Base-by-base conservation (phyloP, 2,329 filamentous ascomycete genomes). In the Pseudogymnoascus verrucosus region DNA sequence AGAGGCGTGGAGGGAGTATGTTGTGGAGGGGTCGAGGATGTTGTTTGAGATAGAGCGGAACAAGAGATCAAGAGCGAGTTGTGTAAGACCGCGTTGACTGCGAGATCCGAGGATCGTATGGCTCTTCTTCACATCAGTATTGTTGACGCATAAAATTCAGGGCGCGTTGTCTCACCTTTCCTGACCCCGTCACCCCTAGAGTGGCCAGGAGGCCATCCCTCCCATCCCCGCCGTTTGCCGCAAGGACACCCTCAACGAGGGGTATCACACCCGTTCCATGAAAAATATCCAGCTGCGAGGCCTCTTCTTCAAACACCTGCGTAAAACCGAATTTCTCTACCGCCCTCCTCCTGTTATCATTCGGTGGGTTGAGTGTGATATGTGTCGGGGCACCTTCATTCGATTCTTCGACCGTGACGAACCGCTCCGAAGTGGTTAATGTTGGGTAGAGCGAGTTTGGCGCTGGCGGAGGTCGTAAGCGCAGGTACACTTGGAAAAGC, bases 301-400 rank as follows among this genome's bases (percentile, higher is more conserved):
- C 87, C 70, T 89, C 82, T 72, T 98, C 93, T 70, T 96, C 89
- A 70, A 98, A 97, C 0, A 99, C 92, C 66, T 86, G 86, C 0
- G 95, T 99, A 73, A 99, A 99, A 1, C 88, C 90, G 74, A 98
- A 99, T 73, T 89, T 91, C 75, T 99, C 95, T 37, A 97, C 86
- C 0, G 93, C 92, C 54, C 93, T 86, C 69, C 93, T 90, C 64
- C 93, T 84, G 66, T 86, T 83, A 65, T 97, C 93, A 67, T 87
- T 89, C 1, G 91, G 90, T 0, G 93, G 92, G 69, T 90, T 90
- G 14, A 93, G 76, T 0, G 87, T 90, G 67, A 93, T 89, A 72
- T 91, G 87, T 0, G 86, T 90, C 0, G 89, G 81, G n/a, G 73
- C 74, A 47, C 71, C 76, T 66, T 71, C 75, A 14, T 76, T 76